phyloP scores from a whole-genome alignment of 163 green algal species.

The Volvox carteri region DNA sequence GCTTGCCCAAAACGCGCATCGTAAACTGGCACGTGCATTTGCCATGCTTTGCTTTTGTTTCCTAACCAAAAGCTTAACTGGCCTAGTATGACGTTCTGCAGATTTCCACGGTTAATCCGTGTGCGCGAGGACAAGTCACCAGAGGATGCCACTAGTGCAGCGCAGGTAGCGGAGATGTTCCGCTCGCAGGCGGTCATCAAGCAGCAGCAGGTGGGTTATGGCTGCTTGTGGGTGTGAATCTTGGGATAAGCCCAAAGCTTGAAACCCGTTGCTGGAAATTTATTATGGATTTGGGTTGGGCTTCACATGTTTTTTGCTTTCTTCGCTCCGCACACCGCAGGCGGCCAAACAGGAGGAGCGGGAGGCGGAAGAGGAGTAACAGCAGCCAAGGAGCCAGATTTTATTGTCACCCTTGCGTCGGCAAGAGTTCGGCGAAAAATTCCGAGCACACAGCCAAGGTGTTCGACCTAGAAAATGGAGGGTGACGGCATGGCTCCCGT shows the following conservation, averaged over 20 bases:
- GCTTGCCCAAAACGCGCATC: too few relatives aligned
- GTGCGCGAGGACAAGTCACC: slow-evolving; percentile 95
- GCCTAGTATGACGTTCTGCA: slow-evolving; percentile 38
- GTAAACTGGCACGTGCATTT: too few relatives aligned
- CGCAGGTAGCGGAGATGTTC: slow-evolving; percentile 87
- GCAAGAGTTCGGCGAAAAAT: too few relatives aligned
- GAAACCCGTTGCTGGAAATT: too few relatives aligned
- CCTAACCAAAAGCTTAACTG: not conserved
- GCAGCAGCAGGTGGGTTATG: slow-evolving; percentile 22
- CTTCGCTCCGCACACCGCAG: slow-evolving; percentile 14
- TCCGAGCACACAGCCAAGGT: too few relatives aligned
- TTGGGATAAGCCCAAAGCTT: too few relatives aligned
- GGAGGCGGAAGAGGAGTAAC: slow-evolving; percentile 24
- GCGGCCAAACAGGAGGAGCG: slow-evolving; percentile 39
- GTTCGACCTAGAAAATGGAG: too few relatives aligned
- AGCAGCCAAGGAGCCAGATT: too few relatives aligned
- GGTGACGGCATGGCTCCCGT: too few relatives aligned
- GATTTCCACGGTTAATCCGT: slow-evolving; percentile 90
- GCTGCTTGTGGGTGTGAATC: too few relatives aligned
- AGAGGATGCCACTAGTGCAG: slow-evolving; percentile 91
- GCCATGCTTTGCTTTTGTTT: not conserved
- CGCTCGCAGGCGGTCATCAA: slow-evolving; percentile 77
- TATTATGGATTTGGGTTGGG: too few relatives aligned
- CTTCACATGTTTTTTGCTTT: not conserved
- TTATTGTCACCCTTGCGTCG: too few relatives aligned